Evolutionary conservation across 805 yeast genomes (phyloP).

Genomic region (Candida koratica): DNA sequence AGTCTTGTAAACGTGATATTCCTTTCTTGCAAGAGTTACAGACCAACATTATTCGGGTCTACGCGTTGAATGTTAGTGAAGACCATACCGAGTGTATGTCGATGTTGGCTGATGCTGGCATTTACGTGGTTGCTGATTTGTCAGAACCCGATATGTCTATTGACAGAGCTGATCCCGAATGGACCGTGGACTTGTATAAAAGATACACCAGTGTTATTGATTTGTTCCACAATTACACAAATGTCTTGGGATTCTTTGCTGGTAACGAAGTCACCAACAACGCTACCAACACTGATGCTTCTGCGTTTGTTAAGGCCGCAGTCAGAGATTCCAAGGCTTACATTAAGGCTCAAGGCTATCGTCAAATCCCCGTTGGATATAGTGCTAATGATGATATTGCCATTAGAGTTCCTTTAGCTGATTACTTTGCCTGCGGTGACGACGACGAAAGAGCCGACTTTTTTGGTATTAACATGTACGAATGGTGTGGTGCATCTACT

Average conservation of each 20-base stretch:
- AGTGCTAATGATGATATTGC: slow-evolving; percentile 72
- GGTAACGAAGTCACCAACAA: slow-evolving; percentile 82
- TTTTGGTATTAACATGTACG: slow-evolving; percentile 87
- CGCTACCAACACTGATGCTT: slow-evolving; percentile 62
- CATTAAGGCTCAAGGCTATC: slow-evolving; percentile 55
- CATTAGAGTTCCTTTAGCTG: slow-evolving; percentile 66
- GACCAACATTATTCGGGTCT: slow-evolving; percentile 73
- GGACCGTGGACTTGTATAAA: slow-evolving; percentile 59
- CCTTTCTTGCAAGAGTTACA: slow-evolving; percentile 60
- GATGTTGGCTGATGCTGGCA: slow-evolving; percentile 72
- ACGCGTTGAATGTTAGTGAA: slow-evolving; percentile 59
- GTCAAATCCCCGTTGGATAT: slow-evolving; percentile 76
- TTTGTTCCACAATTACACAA: slow-evolving; percentile 62
- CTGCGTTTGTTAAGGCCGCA: slow-evolving; percentile 81
- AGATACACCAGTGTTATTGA: slow-evolving; percentile 73
- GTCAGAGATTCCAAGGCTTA: slow-evolving; percentile 72
- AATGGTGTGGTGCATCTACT: slow-evolving; percentile 74
- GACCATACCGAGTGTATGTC: slow-evolving; percentile 71
- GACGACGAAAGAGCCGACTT: slow-evolving; percentile 65
- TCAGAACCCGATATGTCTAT: slow-evolving; percentile 66
- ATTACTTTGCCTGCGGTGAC: slow-evolving; percentile 74
- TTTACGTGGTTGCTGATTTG: slow-evolving; percentile 86
- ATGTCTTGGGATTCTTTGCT: slow-evolving; percentile 77
- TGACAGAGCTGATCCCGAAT: slow-evolving; percentile 57
- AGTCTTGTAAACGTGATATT: slow-evolving; percentile 65